Evolutionary conservation across 2,329 filamentous ascomycete species (phyloP).

Genomic region (Cladosporium oxysporum): DNA sequence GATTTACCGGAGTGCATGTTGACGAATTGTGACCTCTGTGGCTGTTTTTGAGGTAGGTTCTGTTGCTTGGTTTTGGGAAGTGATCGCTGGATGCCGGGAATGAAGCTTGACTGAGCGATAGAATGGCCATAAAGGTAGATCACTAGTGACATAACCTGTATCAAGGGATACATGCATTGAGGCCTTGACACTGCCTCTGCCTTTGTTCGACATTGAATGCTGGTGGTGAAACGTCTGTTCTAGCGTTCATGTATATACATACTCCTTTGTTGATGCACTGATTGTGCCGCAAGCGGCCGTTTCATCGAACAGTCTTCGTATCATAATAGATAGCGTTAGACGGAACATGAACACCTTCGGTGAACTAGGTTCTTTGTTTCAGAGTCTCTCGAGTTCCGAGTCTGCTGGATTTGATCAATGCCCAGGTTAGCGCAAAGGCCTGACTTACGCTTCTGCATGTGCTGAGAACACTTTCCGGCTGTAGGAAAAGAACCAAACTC

Average conservation of each 20-base stretch:
- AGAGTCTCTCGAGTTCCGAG: background rate
- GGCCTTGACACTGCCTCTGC: background rate
- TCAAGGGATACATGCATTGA: background rate
- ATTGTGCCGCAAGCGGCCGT: slow-evolving; percentile 4
- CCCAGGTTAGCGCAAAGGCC: background rate
- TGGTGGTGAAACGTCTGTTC: background rate
- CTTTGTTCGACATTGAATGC: slow-evolving; percentile 9
- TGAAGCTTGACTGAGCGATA: background rate
- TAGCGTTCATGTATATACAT: background rate
- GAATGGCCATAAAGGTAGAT: background rate
- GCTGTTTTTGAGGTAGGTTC: background rate
- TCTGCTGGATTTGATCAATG: background rate
- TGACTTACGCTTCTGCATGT: background rate
- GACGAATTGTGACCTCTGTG: background rate
- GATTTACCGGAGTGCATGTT: slow-evolving; percentile 9
- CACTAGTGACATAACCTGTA: background rate
- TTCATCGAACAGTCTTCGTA: background rate
- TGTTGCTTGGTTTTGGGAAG: background rate
- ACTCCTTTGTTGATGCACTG: slow-evolving; percentile 2
- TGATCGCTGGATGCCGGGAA: background rate
- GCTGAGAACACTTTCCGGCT: background rate
- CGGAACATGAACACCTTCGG: background rate
- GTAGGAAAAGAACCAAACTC: background rate
- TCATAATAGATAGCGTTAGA: background rate
- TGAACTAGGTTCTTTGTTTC: background rate